These are phyloP conservation scores for Striga asiatica DNA, from an alignment of 257 asterid genomes.

Conservation along the genomic window DNA sequence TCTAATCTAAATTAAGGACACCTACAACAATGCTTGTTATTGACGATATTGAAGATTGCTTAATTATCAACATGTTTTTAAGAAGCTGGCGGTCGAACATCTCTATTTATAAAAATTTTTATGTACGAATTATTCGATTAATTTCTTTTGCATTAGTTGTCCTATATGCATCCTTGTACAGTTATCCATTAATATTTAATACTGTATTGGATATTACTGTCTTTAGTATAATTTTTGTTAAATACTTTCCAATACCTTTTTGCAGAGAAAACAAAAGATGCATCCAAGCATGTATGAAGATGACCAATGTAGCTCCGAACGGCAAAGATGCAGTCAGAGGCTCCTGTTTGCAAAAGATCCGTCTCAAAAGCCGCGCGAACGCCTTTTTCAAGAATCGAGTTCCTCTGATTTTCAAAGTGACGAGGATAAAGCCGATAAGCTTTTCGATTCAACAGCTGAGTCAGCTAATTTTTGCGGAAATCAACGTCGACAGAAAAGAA, in stretches of 20 bases:
- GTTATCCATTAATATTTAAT: too few relatives aligned
- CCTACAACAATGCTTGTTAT: too few relatives aligned
- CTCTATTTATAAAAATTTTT: too few relatives aligned
- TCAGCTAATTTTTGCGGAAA: conserved; percentile 22
- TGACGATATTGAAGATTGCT: too few relatives aligned
- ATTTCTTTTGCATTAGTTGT: too few relatives aligned
- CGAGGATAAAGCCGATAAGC: conserved; percentile 10
- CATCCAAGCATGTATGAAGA: conserved; percentile 79
- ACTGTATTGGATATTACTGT: too few relatives aligned
- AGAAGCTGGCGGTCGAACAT: too few relatives aligned
- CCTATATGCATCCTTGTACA: too few relatives aligned
- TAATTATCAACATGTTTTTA: too few relatives aligned
- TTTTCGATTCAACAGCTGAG: conserved; percentile 24
- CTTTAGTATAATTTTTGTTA: too few relatives aligned
- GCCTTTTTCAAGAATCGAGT: conserved; percentile 15
- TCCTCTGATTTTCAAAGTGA: conserved; percentile 27
- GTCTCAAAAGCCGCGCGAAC: conserved; percentile 22
- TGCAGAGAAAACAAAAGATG: conserved; percentile 78
- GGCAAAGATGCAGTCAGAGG: conserved; percentile 65
- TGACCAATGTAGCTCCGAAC: conserved; percentile 34
- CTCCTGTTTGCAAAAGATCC: conserved; percentile 43
- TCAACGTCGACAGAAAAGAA: conserved; percentile 17
- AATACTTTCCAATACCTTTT: conserved; percentile 14
- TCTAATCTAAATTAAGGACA: too few relatives aligned
- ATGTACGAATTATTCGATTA: too few relatives aligned